Base-by-base conservation (phyloP, 208 protist genomes). In the Novymonas esmeraldas region DNA sequence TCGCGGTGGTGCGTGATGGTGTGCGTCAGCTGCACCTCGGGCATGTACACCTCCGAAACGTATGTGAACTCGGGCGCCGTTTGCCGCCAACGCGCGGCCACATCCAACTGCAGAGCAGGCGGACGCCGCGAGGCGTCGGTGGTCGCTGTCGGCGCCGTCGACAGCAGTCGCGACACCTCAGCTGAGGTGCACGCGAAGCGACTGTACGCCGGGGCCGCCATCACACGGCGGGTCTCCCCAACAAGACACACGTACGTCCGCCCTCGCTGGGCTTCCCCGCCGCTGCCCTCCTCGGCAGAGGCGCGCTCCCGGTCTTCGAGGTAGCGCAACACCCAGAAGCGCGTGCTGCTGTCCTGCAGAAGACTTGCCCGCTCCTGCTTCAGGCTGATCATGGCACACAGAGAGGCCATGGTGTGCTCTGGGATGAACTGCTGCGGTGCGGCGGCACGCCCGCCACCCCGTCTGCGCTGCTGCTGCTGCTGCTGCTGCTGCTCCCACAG, bases 31-130 rank as follows among this genome's bases (percentile, higher is more conserved):
- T 96, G 91, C 46, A 96, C 59, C 57, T 89, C 84, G 0, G 91
- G 84, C 28, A 96, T 79, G 76, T 94, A 96, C 20, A 96, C 62
- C 33, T 94, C 85, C 0, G 88, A 94, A 7, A 94, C 82, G 71
- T 87, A 94, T 6, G 41, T 29, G 44, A 72, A 68, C 49, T 76
- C 51, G n/a, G 73, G 26, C 2, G 31, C 31, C 2, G 20, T 16
- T 34, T 76, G 63, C 11, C 29, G 52, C 54, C 57, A 64, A 24
- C 59, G 72, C 14, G 57, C 48, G 7, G 42, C 39, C 22, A 29
- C 20, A n/a, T 64, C 34, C 9, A 69, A 24, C 13, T 22, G 55
- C 46, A 73, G 38, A 18, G 70, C 50, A 5, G 68, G 55, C 9
- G 51, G 69, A 36, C 41, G 56, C n/a, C 7, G 61, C 10, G 9